A percentile compares a stretch with the other conserved stretches of the same genome.
phyloP scores from a whole-genome alignment of 352 stramenopile genomes.

The Thalassiosira sp. region DNA sequence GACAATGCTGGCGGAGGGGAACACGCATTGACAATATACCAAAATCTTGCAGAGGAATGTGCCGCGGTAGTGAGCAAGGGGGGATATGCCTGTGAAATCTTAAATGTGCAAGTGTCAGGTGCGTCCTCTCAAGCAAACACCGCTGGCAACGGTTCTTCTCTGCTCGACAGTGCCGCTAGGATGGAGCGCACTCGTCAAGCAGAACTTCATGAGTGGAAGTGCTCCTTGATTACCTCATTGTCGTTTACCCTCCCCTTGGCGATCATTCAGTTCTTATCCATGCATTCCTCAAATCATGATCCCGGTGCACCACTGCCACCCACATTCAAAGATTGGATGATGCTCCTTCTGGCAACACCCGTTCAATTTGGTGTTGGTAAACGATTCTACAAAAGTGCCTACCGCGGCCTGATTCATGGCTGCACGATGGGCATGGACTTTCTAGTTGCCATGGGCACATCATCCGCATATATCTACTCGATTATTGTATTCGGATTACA shows the following conservation, averaged over 20 bases:
- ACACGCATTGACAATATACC: constrained; percentile 17
- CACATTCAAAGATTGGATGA: constrained; percentile 39
- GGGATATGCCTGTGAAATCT: constrained; percentile 56
- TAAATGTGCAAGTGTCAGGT: constrained; percentile 19
- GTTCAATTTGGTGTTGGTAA: constrained; percentile 92
- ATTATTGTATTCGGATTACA: constrained; percentile 85
- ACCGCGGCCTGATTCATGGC: constrained; percentile 86
- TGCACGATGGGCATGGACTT: constrained; percentile 94
- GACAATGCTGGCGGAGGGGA: not conserved
- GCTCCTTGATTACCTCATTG: constrained; percentile 87
- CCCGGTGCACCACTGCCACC: not conserved
- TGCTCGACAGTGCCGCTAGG: constrained; percentile 53
- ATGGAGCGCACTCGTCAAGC: constrained; percentile 50
- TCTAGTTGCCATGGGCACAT: constrained; percentile 94
- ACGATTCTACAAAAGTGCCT: constrained; percentile 92
- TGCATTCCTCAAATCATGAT: constrained; percentile 44
- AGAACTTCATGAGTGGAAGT: constrained; percentile 71
- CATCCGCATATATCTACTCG: constrained; percentile 94
- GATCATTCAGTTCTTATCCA: constrained; percentile 88
- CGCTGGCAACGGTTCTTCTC: constrained; percentile 4
- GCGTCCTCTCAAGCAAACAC: constrained; percentile 6
- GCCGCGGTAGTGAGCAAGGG: constrained; percentile 31
- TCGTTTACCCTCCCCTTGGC: constrained; percentile 93
- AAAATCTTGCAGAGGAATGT: constrained; percentile 40
- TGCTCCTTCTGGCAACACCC: constrained; percentile 86